Evolutionary conservation across 2,329 filamentous ascomycete species (phyloP).

Genomic region (Leptographium procerum): DNA sequence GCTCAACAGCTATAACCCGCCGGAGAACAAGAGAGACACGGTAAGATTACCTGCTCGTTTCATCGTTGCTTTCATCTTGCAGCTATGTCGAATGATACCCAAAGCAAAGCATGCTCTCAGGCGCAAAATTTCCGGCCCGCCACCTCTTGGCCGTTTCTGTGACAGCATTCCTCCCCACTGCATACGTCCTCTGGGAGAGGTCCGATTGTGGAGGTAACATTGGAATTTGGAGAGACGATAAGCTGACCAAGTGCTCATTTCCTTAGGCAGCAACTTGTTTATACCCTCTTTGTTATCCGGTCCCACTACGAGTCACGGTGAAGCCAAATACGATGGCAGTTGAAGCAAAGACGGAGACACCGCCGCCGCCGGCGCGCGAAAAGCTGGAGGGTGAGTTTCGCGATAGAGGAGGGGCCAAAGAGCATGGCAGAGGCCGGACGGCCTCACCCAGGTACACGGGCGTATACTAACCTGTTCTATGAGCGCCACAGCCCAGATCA

Average conservation of each 20-base stretch:
- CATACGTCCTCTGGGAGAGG: too few species aligned
- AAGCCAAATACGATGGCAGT: slow-evolving; percentile 9
- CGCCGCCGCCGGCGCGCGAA: slow-evolving; percentile 48
- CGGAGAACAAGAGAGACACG: background rate
- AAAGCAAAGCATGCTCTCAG: background rate
- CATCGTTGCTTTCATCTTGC: background rate
- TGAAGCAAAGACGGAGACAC: slow-evolving; percentile 22
- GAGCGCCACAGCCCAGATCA: slow-evolving; percentile 66
- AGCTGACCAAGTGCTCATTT: background rate
- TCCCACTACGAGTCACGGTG: background rate
- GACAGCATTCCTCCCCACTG: background rate
- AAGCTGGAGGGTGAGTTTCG: slow-evolving; percentile 60
- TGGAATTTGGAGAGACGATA: background rate
- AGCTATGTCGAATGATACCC: background rate
- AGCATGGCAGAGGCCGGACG: background rate
- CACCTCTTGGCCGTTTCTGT: background rate
- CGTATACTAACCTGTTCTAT: background rate
- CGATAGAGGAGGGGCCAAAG: background rate
- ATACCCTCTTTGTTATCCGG: background rate
- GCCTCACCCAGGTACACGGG: slow-evolving; percentile 6
- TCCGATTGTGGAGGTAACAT: background rate
- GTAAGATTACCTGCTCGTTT: background rate
- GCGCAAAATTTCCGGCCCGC: background rate
- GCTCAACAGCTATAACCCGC: background rate
- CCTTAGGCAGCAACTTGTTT: background rate